Base-by-base conservation (phyloP, 106 monocot genomes). In the Posidonia australis region DNA sequence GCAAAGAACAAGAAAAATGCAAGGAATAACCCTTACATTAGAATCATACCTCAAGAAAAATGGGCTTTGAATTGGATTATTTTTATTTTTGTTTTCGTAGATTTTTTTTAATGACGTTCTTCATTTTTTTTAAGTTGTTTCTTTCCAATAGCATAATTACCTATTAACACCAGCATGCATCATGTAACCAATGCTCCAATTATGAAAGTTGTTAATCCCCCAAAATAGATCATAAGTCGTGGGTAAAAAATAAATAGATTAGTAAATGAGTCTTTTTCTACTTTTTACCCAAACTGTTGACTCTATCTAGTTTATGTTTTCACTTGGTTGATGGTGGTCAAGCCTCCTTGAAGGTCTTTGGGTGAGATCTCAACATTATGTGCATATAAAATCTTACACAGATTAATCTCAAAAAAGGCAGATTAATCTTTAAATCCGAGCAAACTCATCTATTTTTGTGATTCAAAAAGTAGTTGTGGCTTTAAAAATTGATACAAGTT, bases 301-400 rank as follows among this genome's bases (percentile, higher is more conserved):
- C 2, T 49, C 13, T 49, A 14, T 36, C 5, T 36, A 36, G 36
- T 36, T 36, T 36, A 7, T 36, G 7, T 4, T 36, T 36, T 36
- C 36, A 59, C 90, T 78, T 86, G 90, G 51, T 84, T 81, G 19
- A 83, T 18, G 17, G 83, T 77, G 28, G 81, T 86, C 14, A 91
- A 82, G 3, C 68, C 70, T 47, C 90, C 86, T 29, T 83, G 76
- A 54, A 91, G 81, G 57, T 83, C 54, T 54, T 78, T 83, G 5
- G 90, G 86, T 21, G 90, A 63, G 58, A 91, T 84, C 70, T 91
- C 90, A 31, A 86, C 86, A 47, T 16, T 12, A 12, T 31, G 27
- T 26, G 55, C 31, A 13, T 32, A 2, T 28, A 53, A 52, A 48
- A 23, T 11, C 13, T 65, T 36, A 27, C 10, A 9, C n/a, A 4